Conservation (phyloP, 768 basidiomycete species). For the Mycena latifolia region DNA sequence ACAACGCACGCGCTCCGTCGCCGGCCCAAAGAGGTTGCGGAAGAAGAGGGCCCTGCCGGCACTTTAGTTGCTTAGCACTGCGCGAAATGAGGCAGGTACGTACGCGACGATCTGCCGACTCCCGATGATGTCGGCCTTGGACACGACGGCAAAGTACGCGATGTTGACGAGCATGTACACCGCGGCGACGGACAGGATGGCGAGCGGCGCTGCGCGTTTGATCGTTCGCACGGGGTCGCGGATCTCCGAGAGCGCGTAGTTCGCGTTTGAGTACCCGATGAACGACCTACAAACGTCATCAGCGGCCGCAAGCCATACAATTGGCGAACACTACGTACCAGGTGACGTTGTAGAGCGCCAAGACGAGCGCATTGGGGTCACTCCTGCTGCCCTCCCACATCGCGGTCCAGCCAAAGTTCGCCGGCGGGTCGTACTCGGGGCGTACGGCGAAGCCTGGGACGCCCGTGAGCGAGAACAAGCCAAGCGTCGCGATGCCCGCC, state of each 20-base stretch:
- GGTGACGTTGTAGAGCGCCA: constrained; percentile 55
- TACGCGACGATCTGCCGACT: constrained; percentile 71
- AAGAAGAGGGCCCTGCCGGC: constrained; percentile 64
- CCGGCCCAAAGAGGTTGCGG: constrained; percentile 70
- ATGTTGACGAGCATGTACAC: constrained; percentile 74
- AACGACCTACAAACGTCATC: constrained; percentile 53
- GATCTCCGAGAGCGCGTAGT: constrained; percentile 76
- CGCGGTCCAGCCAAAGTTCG: constrained; percentile 47
- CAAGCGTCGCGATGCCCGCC: constrained; percentile 62
- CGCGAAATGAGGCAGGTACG: constrained; percentile 17
- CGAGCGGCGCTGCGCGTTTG: constrained; percentile 73
- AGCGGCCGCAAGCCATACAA: background rate
- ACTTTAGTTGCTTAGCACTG: constrained; percentile 8
- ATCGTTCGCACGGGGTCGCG: constrained; percentile 73
- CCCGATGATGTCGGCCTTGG: constrained; percentile 70
- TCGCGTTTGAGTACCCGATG: constrained; percentile 75
- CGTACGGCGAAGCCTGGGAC: constrained; percentile 56
- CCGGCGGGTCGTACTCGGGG: constrained; percentile 46
- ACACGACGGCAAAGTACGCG: constrained; percentile 77
- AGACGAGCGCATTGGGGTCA: constrained; percentile 63
- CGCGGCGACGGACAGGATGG: constrained; percentile 63
- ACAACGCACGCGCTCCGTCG: constrained; percentile 59
- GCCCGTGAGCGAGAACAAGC: constrained; percentile 62
- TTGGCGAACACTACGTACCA: background rate
- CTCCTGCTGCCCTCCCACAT: constrained; percentile 57